Evolutionary conservation across 371 early-diverging fungal species (phyloP).

Genomic region (Saksenaea vasiformis): DNA sequence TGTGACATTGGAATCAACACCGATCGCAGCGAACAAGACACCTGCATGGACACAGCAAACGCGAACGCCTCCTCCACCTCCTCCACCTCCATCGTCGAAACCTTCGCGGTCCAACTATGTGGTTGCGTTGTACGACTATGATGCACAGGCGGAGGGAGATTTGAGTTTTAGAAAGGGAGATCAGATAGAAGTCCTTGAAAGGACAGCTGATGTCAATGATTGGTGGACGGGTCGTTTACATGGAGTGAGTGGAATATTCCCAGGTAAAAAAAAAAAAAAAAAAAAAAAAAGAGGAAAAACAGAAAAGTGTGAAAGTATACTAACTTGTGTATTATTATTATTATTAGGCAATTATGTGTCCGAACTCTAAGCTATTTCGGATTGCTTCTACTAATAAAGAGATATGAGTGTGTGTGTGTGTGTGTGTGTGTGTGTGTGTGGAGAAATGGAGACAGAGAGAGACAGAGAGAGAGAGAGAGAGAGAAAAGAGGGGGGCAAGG

Average conservation of each 20-base stretch:
- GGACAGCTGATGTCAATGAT: constrained; percentile 59
- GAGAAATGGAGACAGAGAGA: neutral
- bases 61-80: neutral
- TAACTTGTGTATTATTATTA: neutral
- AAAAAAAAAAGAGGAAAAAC: too few relatives aligned
- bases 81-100: constrained; percentile 9
- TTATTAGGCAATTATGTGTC: constrained; percentile 33
- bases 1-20: constrained; percentile 17
- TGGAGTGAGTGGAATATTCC: constrained; percentile 69
- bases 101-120: constrained; percentile 23
- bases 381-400: too few relatives aligned
- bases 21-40: constrained; percentile 9
- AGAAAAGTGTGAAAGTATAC: too few relatives aligned
- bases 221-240: constrained; percentile 80
- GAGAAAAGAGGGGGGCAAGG: neutral
- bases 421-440: too few relatives aligned
- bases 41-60: constrained; percentile 4
- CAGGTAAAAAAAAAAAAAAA: constrained; percentile 51
- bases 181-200: constrained; percentile 65
- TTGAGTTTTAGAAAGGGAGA: constrained; percentile 69
- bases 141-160: constrained; percentile 71
- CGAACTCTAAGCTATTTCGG: constrained; percentile 11
- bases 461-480: neutral
- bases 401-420: too few relatives aligned
- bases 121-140: constrained; percentile 73